Evolutionary conservation across 2,329 filamentous ascomycete species (phyloP).

Genomic region (Phialocephala subalpina): DNA sequence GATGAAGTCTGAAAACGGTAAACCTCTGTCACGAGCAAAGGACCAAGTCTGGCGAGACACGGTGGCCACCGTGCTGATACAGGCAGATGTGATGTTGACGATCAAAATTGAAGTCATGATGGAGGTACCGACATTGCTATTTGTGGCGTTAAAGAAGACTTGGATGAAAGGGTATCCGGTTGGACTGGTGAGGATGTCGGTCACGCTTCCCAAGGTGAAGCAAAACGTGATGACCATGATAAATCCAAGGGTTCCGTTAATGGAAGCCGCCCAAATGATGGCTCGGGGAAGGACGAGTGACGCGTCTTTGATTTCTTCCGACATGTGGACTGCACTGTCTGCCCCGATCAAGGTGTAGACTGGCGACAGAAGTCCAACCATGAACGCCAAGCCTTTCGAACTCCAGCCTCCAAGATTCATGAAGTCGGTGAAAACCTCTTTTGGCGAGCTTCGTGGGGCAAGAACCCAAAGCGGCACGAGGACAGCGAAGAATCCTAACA

Average conservation of each 20-base stretch:
- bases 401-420: conserved; percentile 44
- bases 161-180: conserved; percentile 58
- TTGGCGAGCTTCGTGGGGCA: conserved; percentile 31
- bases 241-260: conserved; percentile 56
- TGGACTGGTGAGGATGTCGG: conserved; percentile 47
- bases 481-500: conserved; percentile 53
- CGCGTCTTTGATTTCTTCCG: conserved; percentile 58
- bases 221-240: conserved; percentile 44
- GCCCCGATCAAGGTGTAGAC: conserved; percentile 38
- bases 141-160: conserved; percentile 56
- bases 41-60: conserved; percentile 50
- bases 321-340: conserved; percentile 46
- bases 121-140: conserved; percentile 48
- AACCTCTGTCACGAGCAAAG: conserved; percentile 53
- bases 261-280: conserved; percentile 54
- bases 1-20: conserved; percentile 50
- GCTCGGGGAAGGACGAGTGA: conserved; percentile 53
- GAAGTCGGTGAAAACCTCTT: conserved; percentile 44
- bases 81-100: conserved; percentile 48
- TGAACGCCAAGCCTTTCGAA: conserved; percentile 43
- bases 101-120: conserved; percentile 45
- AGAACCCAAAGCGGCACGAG: conserved; percentile 48
- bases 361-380: conserved; percentile 49
- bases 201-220: conserved; percentile 45
- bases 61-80: conserved; percentile 46